A percentile compares a stretch with the other conserved stretches of the same genome.
Conservation (phyloP, 257 asterid genomes). For the Osmanthus fragrans region DNA sequence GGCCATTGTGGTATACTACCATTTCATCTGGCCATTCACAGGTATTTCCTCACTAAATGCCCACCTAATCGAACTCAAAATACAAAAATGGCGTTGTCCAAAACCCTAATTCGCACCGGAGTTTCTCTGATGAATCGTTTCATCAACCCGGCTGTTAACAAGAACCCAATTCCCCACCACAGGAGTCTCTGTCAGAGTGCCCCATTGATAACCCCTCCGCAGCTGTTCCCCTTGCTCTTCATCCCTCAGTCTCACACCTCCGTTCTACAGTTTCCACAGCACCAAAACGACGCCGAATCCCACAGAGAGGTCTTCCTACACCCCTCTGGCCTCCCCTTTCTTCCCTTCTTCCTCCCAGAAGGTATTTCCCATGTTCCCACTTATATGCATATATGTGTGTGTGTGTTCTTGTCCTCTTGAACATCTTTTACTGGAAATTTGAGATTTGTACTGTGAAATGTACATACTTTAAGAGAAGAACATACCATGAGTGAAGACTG, state of each 20-base stretch:
- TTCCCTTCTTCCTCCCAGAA: conserved; percentile 81
- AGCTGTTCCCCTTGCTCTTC: conserved; percentile 46
- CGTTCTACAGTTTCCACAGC: conserved; percentile 39
- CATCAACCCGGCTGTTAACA: conserved; percentile 22
- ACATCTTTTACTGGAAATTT: too few species aligned
- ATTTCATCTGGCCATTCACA: too few species aligned
- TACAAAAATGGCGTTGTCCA: conserved; percentile 59
- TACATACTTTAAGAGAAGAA: neutral
- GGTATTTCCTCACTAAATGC: too few species aligned
- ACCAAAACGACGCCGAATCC: conserved; percentile 40
- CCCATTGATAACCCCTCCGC: conserved; percentile 39
- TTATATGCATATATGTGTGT: neutral
- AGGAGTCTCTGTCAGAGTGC: conserved; percentile 26
- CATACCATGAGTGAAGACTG: neutral
- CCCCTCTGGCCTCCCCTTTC: conserved; percentile 77
- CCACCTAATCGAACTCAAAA: neutral
- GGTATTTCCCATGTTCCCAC: conserved; percentile 37
- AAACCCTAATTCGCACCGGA: conserved; percentile 74
- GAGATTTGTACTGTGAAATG: neutral
- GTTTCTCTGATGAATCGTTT: conserved; percentile 57
- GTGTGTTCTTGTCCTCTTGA: too few species aligned
- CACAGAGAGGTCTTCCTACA: conserved; percentile 54
- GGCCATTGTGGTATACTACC: too few species aligned
- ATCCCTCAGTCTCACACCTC: conserved; percentile 37
- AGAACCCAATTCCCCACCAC: conserved; percentile 27